Conservation (phyloP, 176 grass and related monocot genomes). For the Urochloa ruziziensis region DNA sequence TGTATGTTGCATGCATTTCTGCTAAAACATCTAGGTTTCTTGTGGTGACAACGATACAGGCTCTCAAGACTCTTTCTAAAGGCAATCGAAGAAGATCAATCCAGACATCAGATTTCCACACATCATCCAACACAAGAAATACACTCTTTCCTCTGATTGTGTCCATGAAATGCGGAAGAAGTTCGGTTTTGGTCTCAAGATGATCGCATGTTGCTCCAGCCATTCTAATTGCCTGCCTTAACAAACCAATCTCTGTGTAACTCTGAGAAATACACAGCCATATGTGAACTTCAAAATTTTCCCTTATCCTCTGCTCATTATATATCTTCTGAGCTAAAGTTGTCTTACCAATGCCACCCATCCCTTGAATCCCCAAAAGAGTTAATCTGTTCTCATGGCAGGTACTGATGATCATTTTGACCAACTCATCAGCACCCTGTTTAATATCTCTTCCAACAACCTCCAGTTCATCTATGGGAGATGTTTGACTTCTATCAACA, state of each 20-base stretch:
- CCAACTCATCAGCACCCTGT: neutral
- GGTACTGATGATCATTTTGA: neutral
- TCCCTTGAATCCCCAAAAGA: constrained; percentile 25
- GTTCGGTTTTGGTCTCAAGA: neutral
- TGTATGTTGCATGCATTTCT: constrained; percentile 22
- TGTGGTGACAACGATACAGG: constrained; percentile 24
- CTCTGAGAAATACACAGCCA: constrained; percentile 46
- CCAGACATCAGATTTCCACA: constrained; percentile 39
- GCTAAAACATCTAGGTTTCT: constrained; percentile 14
- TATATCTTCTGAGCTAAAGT: constrained; percentile 47
- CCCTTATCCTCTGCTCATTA: constrained; percentile 15
- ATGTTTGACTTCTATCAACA: neutral
- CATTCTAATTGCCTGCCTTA: constrained; percentile 22
- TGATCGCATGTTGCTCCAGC: neutral
- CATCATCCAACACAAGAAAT: constrained; percentile 42
- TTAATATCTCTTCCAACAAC: constrained; percentile 31
- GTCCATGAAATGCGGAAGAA: neutral
- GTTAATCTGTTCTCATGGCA: neutral
- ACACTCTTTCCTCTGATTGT: constrained; percentile 2
- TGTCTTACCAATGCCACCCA: constrained; percentile 57
- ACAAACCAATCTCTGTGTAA: neutral
- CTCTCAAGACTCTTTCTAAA: neutral
- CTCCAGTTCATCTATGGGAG: constrained; percentile 30
- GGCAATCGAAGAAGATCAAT: neutral
- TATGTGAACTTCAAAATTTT: constrained; percentile 20